Percentiles rank a stretch among this genome's conserved stretches.
phyloP scores from a whole-genome alignment of 257 asterid genomes.

The Hygrophila difformis region DNA sequence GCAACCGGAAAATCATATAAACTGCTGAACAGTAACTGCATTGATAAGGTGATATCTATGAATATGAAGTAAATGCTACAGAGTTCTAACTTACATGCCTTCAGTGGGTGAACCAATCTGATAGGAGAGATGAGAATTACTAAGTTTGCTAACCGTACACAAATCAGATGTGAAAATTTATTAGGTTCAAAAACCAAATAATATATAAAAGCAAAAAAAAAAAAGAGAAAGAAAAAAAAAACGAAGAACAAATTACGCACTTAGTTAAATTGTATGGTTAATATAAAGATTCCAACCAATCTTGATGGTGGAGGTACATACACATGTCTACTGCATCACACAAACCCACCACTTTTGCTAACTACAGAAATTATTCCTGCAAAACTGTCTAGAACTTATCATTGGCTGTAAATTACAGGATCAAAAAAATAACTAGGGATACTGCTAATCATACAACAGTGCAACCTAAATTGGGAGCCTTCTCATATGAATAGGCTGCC shows the following conservation, averaged over 20 bases:
- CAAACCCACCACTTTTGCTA: conserved; percentile 44
- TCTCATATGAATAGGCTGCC: conserved; percentile 38
- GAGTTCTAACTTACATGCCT: no score
- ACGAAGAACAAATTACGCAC: conserved; percentile 13
- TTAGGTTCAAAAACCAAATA: conserved; percentile 4
- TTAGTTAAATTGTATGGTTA: conserved; percentile 39
- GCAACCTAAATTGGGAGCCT: conserved; percentile 38
- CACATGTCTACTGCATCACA: conserved; percentile 44
- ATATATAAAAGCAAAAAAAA: not conserved
- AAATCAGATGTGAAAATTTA: conserved; percentile 8
- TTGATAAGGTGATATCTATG: not conserved
- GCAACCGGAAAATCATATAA: not conserved
- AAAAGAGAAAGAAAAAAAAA: conserved; percentile 1
- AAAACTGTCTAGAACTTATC: conserved; percentile 59
- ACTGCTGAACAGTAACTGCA: not conserved
- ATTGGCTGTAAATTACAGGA: conserved; percentile 68
- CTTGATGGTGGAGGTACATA: conserved; percentile 50
- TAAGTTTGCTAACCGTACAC: conserved; percentile 14
- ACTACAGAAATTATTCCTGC: conserved; percentile 64
- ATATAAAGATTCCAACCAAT: conserved; percentile 47
- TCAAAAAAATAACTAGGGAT: conserved; percentile 33
- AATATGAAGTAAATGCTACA: conserved; percentile 7
- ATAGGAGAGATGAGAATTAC: no score
- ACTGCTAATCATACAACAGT: conserved; percentile 83
- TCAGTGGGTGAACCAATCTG: no score